Conservation (phyloP, 495 filamentous ascomycete species). For the Tuber brumale region DNA sequence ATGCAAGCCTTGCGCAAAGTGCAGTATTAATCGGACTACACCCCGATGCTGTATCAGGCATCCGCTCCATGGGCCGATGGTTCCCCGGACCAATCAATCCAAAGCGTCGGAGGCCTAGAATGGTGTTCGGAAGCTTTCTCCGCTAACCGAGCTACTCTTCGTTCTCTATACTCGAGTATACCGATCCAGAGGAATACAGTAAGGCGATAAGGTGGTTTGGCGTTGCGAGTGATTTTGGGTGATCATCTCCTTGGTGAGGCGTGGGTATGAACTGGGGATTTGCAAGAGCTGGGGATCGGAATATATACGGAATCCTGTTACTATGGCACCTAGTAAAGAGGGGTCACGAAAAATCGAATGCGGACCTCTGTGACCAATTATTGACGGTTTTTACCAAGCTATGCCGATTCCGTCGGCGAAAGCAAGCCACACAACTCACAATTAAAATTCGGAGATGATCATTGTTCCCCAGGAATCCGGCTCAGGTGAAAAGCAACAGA, state of each 20-base stretch:
- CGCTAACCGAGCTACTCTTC: not conserved
- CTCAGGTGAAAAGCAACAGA: not conserved
- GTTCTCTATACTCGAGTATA: not conserved
- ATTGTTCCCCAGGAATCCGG: not conserved
- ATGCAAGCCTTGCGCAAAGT: not conserved
- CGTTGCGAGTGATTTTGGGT: not conserved
- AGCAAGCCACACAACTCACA: conserved; percentile 1
- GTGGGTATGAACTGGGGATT: not conserved
- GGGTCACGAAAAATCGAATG: not conserved
- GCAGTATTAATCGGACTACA: not conserved
- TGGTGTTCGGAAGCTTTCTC: not conserved
- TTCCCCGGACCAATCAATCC: not conserved
- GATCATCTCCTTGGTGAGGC: not conserved
- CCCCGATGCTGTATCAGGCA: not conserved
- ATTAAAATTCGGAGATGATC: conserved; percentile 2
- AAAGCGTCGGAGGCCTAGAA: not conserved
- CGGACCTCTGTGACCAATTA: not conserved
- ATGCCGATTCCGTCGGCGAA: not conserved
- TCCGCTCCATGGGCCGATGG: not conserved
- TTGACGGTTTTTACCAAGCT: not conserved
- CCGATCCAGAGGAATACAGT: not conserved
- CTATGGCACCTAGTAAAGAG: not conserved
- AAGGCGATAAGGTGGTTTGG: not conserved
- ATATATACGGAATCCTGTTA: not conserved
- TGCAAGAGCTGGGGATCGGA: not conserved